Percentiles rank a stretch among this genome's conserved stretches.
phyloP scores from a whole-genome alignment of 805 yeast genomes.

The Ogataea paradorogensis region DNA sequence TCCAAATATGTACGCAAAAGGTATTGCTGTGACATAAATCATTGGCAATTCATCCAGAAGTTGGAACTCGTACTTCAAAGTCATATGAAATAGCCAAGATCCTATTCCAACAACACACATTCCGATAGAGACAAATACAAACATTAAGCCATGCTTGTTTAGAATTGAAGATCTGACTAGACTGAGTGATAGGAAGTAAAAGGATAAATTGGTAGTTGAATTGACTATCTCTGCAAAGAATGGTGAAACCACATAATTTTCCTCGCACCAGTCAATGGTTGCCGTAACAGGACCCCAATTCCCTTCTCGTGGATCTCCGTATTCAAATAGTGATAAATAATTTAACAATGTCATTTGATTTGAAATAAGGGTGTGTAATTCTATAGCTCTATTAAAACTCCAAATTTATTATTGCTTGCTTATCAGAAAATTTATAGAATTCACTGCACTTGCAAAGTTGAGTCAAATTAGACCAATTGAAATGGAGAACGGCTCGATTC shows the following conservation, averaged over 20 bases:
- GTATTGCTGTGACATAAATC: conserved; percentile 94
- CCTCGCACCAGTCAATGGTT: conserved; percentile 98
- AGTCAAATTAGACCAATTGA: too few relatives aligned
- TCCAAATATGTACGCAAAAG: conserved; percentile 45
- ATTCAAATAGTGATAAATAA: conserved; percentile 13
- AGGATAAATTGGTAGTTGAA: conserved; percentile 72
- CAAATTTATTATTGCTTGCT: neutral
- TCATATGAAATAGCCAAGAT: conserved; percentile 94
- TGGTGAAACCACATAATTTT: conserved; percentile 82
- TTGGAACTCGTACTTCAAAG: conserved; percentile 81
- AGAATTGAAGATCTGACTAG: conserved; percentile 48
- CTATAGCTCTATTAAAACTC: too few relatives aligned
- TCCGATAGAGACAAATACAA: conserved; percentile 66
- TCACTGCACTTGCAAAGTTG: too few relatives aligned
- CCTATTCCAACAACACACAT: conserved; percentile 88
- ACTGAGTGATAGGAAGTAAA: conserved; percentile 36
- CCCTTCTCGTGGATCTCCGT: conserved; percentile 38
- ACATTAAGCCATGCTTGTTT: conserved; percentile 67
- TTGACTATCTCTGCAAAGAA: conserved; percentile 88
- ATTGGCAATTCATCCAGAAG: conserved; percentile 90
- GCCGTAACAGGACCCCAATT: conserved; percentile 81
- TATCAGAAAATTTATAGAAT: neutral
- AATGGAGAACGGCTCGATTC: too few relatives aligned
- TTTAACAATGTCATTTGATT: conserved; percentile 1
- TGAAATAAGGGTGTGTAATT: neutral